Conservation (phyloP, 2,329 filamentous ascomycete species). For the Paraphoma chrysanthemicola region DNA sequence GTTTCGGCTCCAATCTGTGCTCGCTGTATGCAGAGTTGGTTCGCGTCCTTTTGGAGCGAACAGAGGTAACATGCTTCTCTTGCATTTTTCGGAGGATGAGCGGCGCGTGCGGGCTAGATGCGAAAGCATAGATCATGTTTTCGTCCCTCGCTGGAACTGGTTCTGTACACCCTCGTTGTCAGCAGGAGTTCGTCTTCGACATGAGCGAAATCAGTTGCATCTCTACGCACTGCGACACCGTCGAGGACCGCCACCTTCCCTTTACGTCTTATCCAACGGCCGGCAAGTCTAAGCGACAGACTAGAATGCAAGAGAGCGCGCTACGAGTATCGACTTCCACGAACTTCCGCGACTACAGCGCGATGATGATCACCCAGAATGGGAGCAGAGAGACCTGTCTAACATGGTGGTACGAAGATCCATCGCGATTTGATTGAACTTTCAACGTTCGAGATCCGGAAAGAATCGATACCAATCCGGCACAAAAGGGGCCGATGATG, state of each 20-base stretch:
- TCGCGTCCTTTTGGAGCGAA: not conserved
- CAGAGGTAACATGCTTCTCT: not conserved
- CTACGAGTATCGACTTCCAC: not conserved
- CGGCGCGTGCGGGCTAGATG: constrained; percentile 2
- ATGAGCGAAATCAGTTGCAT: not conserved
- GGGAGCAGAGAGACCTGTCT: not conserved
- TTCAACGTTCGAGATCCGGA: not conserved
- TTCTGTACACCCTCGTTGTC: not conserved
- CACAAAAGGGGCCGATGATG: constrained; percentile 1
- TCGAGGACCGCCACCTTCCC: not conserved
- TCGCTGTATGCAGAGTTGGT: not conserved
- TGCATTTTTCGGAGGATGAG: not conserved
- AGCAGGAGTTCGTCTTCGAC: not conserved
- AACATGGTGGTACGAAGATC: not conserved
- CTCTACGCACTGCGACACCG: not conserved
- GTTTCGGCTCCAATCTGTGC: not conserved
- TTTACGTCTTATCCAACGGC: not conserved
- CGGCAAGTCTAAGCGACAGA: not conserved
- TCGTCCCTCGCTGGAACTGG: not conserved
- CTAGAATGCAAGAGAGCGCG: not conserved
- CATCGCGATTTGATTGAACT: not conserved
- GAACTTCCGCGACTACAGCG: not conserved
- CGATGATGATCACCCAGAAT: not conserved
- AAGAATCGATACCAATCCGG: not conserved
- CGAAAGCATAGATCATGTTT: constrained; percentile 1